Conservation (phyloP, 257 asterid species). For the Ajuga chamaepitys region DNA sequence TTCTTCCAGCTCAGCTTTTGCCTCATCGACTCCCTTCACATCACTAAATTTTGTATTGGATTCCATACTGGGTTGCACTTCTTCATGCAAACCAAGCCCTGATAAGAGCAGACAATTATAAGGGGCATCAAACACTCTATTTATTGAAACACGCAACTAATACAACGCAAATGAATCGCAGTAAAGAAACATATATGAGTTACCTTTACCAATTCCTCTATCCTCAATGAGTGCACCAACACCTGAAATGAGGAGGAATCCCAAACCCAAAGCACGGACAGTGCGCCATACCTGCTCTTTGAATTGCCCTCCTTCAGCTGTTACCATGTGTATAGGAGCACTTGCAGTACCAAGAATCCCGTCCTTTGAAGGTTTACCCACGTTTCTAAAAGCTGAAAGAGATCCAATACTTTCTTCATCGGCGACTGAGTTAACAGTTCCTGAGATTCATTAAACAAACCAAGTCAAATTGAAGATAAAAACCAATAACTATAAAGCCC, state of each 20-base stretch:
- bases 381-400: slow-evolving; percentile 63
- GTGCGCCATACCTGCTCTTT: slow-evolving; percentile 95
- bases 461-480: not conserved
- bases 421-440: slow-evolving; percentile 36
- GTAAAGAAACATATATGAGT: not conserved
- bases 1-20: slow-evolving; percentile 89
- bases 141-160: not conserved
- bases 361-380: slow-evolving; percentile 61
- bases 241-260: slow-evolving; percentile 76
- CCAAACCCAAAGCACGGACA: slow-evolving; percentile 69
- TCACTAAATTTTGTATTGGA: slow-evolving; percentile 78
- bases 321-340: slow-evolving; percentile 92
- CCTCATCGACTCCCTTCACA: slow-evolving; percentile 98
- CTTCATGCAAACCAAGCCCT: slow-evolving; percentile 92
- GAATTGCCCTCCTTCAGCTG: slow-evolving; percentile 74
- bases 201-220: slow-evolving; percentile 94
- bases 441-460: slow-evolving; percentile 38
- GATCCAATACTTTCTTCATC: slow-evolving; percentile 58
- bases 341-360: slow-evolving; percentile 77
- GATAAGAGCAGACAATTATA: slow-evolving; percentile 4
- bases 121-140: slow-evolving; percentile 6
- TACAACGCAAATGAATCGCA: not conserved
- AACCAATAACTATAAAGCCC: not conserved
- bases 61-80: slow-evolving; percentile 80
- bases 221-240: slow-evolving; percentile 84